Base-by-base conservation (phyloP, 148 eudicot species). In the Camellia japonica region DNA sequence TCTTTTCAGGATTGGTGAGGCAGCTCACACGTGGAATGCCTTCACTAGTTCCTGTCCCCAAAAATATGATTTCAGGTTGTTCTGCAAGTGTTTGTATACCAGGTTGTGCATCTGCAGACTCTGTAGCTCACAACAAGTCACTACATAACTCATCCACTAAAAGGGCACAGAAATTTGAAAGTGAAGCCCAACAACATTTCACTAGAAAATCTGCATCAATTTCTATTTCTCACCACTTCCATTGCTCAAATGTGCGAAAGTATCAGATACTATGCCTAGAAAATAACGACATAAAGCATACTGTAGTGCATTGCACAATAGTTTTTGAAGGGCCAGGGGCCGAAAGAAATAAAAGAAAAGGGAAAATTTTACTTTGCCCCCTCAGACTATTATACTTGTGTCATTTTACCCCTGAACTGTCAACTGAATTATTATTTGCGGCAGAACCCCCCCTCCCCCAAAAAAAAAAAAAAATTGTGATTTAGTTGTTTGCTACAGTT, bases 11-110 rank as follows among this genome's bases (percentile, higher is more conserved):
- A 87, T 94, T 83, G 68, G 99, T 92, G 46, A 97, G 92, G 88
- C 99, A 97, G 90, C 99, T 97, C 79, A 97, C 95, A 73, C 99
- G 98, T 73, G 98, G 98, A 74, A 94, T 91, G 78, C 99, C 99
- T 86, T 97, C 99, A 86, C 99, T 97, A 72, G 99, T 97, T 73
- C 99, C 99, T 9, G 99, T 97, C 65, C 98, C 99, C 71, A 97
- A 43, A 83, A 94, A 96, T 85, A 97, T 87, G 80, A 97, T 90
- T 87, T 97, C 99, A 20, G 98, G 79, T 78, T 88, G 87, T 68
- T 87, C 85, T 43, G 49, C 43, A 3, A 82, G 72, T 66, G 61
- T 66, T 68, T 86, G 76, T 66, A 85, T 55, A 61, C 52, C 86
- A 7, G 73, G 54, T 74, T 83, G 82, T 66, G 80, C 82, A 75